Evolutionary conservation across 2,329 filamentous ascomycete genomes (phyloP).

Genomic region (Pseudomassariella vexata): DNA sequence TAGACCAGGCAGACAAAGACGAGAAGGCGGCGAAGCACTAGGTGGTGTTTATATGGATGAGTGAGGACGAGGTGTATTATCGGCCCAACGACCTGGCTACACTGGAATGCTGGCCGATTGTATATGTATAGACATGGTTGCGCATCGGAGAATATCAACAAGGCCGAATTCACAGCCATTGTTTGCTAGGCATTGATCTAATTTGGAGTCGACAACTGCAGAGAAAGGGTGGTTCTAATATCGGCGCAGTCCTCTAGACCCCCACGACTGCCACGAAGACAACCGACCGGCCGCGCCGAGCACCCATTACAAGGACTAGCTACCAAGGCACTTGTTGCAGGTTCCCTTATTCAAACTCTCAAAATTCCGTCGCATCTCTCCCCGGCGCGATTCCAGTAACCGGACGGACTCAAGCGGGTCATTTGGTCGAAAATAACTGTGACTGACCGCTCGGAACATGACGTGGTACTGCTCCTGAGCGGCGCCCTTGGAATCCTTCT

Average conservation of each 20-base stretch:
- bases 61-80: background rate
- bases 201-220: too few relatives aligned
- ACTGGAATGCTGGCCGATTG: slow-evolving; percentile 5
- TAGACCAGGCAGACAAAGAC: slow-evolving; percentile 35
- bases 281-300: too few relatives aligned
- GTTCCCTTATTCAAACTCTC: slow-evolving; percentile 12
- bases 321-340: slow-evolving; percentile 11
- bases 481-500: slow-evolving; percentile 7
- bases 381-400: too few relatives aligned
- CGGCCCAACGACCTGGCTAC: slow-evolving; percentile 4
- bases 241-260: too few relatives aligned
- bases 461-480: slow-evolving; percentile 7
- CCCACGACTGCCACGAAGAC: too few relatives aligned
- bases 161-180: too few relatives aligned
- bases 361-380: too few relatives aligned
- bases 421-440: slow-evolving; percentile 8
- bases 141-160: slow-evolving; percentile 3
- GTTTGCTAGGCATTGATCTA: too few relatives aligned
- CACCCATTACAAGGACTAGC: too few relatives aligned
- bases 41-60: slow-evolving; percentile 5
- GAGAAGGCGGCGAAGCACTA: slow-evolving; percentile 39
- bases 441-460: slow-evolving; percentile 8
- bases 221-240: too few relatives aligned
- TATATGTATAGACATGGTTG: slow-evolving; percentile 10
- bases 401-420: slow-evolving; percentile 11